A percentile compares a stretch with the other conserved stretches of the same genome.
phyloP scores from a whole-genome alignment of 495 filamentous ascomycete species.

The Ascodesmis nigricans region DNA sequence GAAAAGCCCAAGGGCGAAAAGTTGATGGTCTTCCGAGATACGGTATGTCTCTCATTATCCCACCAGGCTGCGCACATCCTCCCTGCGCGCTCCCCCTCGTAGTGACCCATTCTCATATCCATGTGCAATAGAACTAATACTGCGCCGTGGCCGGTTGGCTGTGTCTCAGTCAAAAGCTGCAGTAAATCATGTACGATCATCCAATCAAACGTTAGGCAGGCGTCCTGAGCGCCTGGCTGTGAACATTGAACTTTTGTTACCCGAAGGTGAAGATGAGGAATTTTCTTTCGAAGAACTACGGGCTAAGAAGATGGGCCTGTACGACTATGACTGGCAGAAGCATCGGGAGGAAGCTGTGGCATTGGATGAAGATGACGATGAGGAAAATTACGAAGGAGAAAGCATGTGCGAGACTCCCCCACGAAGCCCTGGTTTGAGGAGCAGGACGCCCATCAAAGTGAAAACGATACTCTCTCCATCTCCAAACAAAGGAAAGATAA shows the following conservation, averaged over 20 bases:
- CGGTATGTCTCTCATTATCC: no score
- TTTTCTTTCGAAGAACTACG: slow-evolving; percentile 62
- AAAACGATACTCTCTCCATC: slow-evolving; percentile 20
- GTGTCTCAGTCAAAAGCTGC: slow-evolving; percentile 11
- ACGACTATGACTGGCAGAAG: slow-evolving; percentile 44
- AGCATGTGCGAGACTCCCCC: no score
- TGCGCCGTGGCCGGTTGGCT: slow-evolving; percentile 9
- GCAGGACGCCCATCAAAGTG: slow-evolving; percentile 17
- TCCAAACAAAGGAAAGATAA: slow-evolving; percentile 21
- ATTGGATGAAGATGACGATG: slow-evolving; percentile 49
- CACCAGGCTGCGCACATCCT: no score
- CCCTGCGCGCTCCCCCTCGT: no score
- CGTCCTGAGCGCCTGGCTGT: slow-evolving; percentile 57
- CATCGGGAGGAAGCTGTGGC: slow-evolving; percentile 23
- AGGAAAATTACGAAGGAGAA: slow-evolving; percentile 24
- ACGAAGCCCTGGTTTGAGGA: no score
- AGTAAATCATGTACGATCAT: not conserved
- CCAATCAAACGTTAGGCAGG: slow-evolving; percentile 6
- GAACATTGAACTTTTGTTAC: slow-evolving; percentile 65
- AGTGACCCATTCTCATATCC: slow-evolving; percentile 13
- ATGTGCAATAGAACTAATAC: slow-evolving; percentile 22
- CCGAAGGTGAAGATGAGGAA: slow-evolving; percentile 22
- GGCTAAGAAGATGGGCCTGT: slow-evolving; percentile 58
- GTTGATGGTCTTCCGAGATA: slow-evolving; percentile 83
- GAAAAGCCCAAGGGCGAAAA: slow-evolving; percentile 37